A percentile compares a stretch with the other conserved stretches of the same genome.
Conservation (phyloP, 2,329 filamentous ascomycete genomes). For the Claviceps paspali region DNA sequence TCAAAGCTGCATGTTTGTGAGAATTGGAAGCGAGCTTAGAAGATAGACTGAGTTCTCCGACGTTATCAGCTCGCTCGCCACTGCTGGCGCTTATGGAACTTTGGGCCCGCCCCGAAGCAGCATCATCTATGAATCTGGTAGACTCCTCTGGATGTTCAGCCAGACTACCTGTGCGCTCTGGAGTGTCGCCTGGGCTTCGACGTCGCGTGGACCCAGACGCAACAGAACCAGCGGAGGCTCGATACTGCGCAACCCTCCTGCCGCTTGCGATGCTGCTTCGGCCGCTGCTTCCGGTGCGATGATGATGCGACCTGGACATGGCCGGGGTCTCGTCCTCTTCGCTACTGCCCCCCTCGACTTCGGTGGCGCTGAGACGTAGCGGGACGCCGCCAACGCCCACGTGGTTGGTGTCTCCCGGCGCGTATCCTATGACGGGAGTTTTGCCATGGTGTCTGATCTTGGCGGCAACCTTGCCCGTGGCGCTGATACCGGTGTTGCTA, state of each 20-base stretch:
- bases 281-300: conserved; percentile 59
- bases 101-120: conserved; percentile 30
- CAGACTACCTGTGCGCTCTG: conserved; percentile 38
- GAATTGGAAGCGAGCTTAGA: conserved; percentile 43
- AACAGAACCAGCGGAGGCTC: conserved; percentile 32
- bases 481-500: conserved; percentile 47
- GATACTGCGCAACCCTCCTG: conserved; percentile 32
- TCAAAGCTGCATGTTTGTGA: conserved; percentile 38
- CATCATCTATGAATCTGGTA: conserved; percentile 19
- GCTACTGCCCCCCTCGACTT: conserved; percentile 79
- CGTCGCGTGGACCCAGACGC: conserved; percentile 26
- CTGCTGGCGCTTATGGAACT: conserved; percentile 42
- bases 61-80: conserved; percentile 43
- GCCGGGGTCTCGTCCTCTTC: conserved; percentile 50
- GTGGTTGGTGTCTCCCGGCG: conserved; percentile 54
- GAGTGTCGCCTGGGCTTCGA: conserved; percentile 36
- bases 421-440: conserved; percentile 63
- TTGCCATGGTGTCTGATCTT: conserved; percentile 86
- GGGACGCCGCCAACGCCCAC: conserved; percentile 68
- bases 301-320: conserved; percentile 42
- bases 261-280: conserved; percentile 50
- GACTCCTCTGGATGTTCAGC: conserved; percentile 23
- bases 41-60: conserved; percentile 37
- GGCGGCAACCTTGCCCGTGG: conserved; percentile 52
- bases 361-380: conserved; percentile 82